Base-by-base conservation (phyloP, 75 land plant genomes). In the Sequoiadendron giganteum region DNA sequence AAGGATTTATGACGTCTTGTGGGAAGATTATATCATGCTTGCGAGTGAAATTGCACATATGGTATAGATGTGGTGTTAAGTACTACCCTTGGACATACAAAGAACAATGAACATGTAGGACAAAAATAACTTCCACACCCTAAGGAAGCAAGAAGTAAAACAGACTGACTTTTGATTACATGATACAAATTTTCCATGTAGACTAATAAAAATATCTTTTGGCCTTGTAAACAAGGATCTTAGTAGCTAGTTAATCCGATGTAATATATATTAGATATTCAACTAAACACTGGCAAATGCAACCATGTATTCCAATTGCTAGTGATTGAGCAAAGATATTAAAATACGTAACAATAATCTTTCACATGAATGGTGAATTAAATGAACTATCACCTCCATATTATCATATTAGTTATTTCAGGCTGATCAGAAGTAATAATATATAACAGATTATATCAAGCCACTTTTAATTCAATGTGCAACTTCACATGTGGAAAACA, bases 51-150 rank as follows among this genome's bases (percentile, higher is more conserved):
- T 36, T 36, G 0, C 38, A 36, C 38, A 36, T 36, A 36, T 36
- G 38, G 38, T 36, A 36, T 36, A 36, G 38, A 36, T 36, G n/a
- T 36, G 38, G 72, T 30, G 90, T 89, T 96, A 90, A 21, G 30
- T 61, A 87, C 89, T 94, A 13, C 92, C 91, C 98, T 95, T n/a
- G 93, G 85, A 92, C 28, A 70, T 4, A 52, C 78, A 36, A 83
- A 10, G 86, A 16, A 49, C 34, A 86, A 56, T 83, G 48, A 85
- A 1, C 42, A 30, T 39, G 58, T 58, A 52, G 70, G 5, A 42
- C 13, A 32, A 13, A 32, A 21, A 73, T 73, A 34, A 39, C 77
- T 73, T 32, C 15, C 0, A 21, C 38, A 73, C 77, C 77, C 30
- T 10, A 73, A 73, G 77, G 77, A 13, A 76, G 38, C 34, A 80